Base-by-base conservation (phyloP, 345 rosid species). In the Brassica carinata region DNA sequence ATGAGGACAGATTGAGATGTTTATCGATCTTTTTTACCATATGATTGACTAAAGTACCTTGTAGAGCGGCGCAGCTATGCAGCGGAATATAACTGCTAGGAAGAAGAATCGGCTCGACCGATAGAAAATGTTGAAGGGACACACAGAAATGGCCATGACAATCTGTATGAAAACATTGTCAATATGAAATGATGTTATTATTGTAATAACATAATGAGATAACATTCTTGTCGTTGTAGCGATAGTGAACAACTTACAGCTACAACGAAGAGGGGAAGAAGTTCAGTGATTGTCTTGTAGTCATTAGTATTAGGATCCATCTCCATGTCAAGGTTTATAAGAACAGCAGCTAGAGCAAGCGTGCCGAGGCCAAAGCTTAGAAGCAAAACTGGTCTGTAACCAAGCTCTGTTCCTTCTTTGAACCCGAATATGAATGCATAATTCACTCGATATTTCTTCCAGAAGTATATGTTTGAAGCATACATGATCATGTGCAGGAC, bases 381-480 rank as follows among this genome's bases (percentile, higher is more conserved):
- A 33, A 86, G 85, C n/a, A 88, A 62, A 55, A 55, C 62, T 15
- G 23, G 62, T 55, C 62, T 55, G 26, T 55, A 55, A 55, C 62
- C 62, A 55, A 85, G 72, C 26, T 85, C 89, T 23, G 85, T 84
- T 5, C 89, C 91, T 78, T 80, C 82, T 61, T 86, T 88, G 77
- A 84, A 86, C 8, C 86, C 85, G 79, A 87, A 88, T 76, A 87
- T 87, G 71, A 88, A 88, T 4, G 89, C 15, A 27, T 88, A 85
- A 64, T 86, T 86, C 9, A 86, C 83, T 14, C 87, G 85, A 36
- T 66, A 87, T 19, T 65, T 66, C 78, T 83, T 85, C 88, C 89
- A 85, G 53, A 77, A 85, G 66, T 67, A 86, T 76, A 88, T 67
- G 55, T 88, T 88, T 15, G 68, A 85, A 72, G 84, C 87, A 77